phyloP scores from a whole-genome alignment of 148 eudicot genomes.

The Rhododendron ferrugineum region DNA sequence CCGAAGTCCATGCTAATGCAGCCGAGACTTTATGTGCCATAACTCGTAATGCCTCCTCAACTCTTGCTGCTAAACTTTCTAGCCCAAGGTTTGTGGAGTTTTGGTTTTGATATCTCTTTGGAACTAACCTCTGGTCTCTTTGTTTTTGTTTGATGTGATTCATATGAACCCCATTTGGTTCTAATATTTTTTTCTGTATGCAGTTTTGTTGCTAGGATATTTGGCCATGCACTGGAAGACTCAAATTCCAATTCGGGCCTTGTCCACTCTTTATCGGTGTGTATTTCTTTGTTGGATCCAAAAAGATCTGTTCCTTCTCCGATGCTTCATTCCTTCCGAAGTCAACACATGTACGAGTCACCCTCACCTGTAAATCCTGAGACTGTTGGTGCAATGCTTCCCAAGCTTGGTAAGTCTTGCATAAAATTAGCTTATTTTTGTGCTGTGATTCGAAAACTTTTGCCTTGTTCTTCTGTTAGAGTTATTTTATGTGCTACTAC shows the following conservation, averaged over 20 bases:
- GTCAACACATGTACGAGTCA: constrained; percentile 77
- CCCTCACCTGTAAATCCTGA: constrained; percentile 68
- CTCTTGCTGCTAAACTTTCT: constrained; percentile 82
- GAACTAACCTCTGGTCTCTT: neutral
- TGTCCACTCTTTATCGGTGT: constrained; percentile 80
- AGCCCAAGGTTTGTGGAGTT: constrained; percentile 63
- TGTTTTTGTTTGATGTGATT: neutral
- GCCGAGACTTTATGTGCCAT: constrained; percentile 89
- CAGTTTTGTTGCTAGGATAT: constrained; percentile 92
- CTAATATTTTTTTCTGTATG: constrained; percentile 17
- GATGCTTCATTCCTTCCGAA: constrained; percentile 64
- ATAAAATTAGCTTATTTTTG: neutral
- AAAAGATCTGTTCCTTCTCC: constrained; percentile 69
- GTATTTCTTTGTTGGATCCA: constrained; percentile 93
- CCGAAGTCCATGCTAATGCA: constrained; percentile 97
- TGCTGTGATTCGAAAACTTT: neutral
- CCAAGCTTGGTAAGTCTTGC: constrained; percentile 76
- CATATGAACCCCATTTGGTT: constrained; percentile 5
- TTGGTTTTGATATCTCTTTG: neutral
- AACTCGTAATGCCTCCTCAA: constrained; percentile 79
- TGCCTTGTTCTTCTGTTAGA: neutral
- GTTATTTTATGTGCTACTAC: neutral
- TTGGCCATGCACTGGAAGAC: constrained; percentile 78
- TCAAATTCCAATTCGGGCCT: constrained; percentile 69
- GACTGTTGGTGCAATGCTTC: constrained; percentile 92